A percentile compares a stretch with the other conserved stretches of the same genome.
phyloP scores from a whole-genome alignment of 257 asterid genomes.

The Solanum phureja region DNA sequence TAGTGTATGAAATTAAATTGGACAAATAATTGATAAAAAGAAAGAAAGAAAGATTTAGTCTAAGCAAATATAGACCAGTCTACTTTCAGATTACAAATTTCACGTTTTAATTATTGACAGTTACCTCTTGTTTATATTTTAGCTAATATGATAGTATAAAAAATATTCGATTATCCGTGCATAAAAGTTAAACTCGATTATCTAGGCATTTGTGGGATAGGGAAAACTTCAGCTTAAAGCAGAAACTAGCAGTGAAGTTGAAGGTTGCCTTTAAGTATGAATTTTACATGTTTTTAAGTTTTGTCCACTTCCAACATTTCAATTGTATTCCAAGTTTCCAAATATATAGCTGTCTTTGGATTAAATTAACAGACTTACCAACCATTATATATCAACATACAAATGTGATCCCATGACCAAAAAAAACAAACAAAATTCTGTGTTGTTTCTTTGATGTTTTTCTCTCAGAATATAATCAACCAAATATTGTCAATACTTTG shows the following conservation, averaged over 20 bases:
- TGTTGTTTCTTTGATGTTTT: neutral
- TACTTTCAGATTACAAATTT: neutral
- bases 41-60: neutral
- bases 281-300: constrained; percentile 38
- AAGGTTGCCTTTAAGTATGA: constrained; percentile 50
- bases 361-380: constrained; percentile 26
- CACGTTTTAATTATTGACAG: neutral
- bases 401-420: neutral
- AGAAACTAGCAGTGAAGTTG: constrained; percentile 21
- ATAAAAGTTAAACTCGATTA: neutral
- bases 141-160: neutral
- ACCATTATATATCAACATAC: constrained; percentile 11
- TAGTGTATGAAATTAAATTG: neutral
- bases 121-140: neutral
- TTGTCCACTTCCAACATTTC: constrained; percentile 17
- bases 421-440: neutral
- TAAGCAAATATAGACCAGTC: neutral
- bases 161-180: neutral
- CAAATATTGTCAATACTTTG: neutral
- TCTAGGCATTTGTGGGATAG: neutral
- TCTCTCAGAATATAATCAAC: neutral
- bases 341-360: constrained; percentile 17
- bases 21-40: neutral
- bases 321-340: constrained; percentile 24
- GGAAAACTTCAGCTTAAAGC: constrained; percentile 62